These are phyloP conservation scores for Xylaria nigripes DNA, from an alignment of 495 filamentous ascomycete species.

Conservation along the genomic window DNA sequence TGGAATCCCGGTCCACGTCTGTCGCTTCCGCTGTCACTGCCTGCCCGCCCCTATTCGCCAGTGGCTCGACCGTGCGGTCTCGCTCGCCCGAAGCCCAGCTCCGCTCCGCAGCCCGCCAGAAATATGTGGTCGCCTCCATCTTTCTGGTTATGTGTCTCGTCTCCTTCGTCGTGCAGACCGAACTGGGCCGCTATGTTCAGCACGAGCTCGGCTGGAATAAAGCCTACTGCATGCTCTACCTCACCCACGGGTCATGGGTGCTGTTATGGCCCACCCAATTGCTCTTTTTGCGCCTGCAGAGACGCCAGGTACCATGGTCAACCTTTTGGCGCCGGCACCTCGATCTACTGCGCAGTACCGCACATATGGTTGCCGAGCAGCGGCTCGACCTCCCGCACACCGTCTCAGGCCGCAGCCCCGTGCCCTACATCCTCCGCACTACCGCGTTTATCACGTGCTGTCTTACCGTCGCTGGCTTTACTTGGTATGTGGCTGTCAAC, in stretches of 20 bases:
- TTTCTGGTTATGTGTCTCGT: constrained; percentile 75
- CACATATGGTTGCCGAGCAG: constrained; percentile 73
- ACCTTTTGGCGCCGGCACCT: constrained; percentile 81
- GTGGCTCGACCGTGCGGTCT: constrained; percentile 50
- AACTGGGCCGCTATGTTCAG: constrained; percentile 90
- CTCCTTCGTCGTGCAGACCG: constrained; percentile 82
- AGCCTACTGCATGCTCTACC: constrained; percentile 95
- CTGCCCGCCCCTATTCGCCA: constrained; percentile 32
- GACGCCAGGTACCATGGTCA: constrained; percentile 56
- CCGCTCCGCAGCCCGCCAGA: constrained; percentile 55
- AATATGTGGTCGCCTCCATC: constrained; percentile 76
- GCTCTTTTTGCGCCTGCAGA: constrained; percentile 63
- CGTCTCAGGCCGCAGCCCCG: constrained; percentile 32
- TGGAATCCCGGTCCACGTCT: constrained; percentile 3
- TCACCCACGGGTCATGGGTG: constrained; percentile 90
- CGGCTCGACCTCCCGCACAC: constrained; percentile 46
- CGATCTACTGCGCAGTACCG: constrained; percentile 65
- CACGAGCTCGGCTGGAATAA: constrained; percentile 86
- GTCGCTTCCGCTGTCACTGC: constrained; percentile 11
- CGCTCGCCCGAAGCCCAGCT: constrained; percentile 49
- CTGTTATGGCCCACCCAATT: constrained; percentile 83
- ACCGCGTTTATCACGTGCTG: constrained; percentile 77
- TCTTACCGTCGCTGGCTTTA: constrained; percentile 83
- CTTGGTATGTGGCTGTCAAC: constrained; percentile 91
- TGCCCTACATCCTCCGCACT: constrained; percentile 66